Percentiles rank a stretch among this genome's conserved stretches.
These are phyloP conservation scores for Penicillium brasilianum DNA, from an alignment of 2,329 filamentous ascomycete species.

Conservation along the genomic window DNA sequence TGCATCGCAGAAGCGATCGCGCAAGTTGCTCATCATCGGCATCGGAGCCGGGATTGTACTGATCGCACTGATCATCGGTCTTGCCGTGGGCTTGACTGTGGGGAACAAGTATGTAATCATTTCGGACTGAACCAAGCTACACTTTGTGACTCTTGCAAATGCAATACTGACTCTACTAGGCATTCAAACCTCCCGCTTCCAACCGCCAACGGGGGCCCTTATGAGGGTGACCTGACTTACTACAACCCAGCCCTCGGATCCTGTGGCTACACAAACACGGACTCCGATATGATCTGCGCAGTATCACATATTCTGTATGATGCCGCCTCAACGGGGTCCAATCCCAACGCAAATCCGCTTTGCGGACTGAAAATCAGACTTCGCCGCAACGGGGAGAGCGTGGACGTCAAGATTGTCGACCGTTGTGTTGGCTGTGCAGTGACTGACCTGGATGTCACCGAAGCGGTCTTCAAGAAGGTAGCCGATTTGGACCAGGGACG, in stretches of 20 bases:
- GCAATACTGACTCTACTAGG: constrained; percentile 6
- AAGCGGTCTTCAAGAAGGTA: constrained; percentile 54
- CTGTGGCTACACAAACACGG: constrained; percentile 65
- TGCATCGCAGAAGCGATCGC: constrained; percentile 22
- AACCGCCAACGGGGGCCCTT: constrained; percentile 52
- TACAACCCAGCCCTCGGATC: constrained; percentile 70
- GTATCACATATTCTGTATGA: constrained; percentile 73
- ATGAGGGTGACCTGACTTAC: constrained; percentile 71
- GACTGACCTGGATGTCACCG: constrained; percentile 57
- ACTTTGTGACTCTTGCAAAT: too few species aligned
- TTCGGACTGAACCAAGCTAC: not conserved
- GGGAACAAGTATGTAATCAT: constrained; percentile 24
- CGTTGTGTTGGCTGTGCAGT: constrained; percentile 61
- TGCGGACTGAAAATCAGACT: constrained; percentile 72
- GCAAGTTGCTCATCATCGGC: constrained; percentile 25
- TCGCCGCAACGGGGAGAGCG: constrained; percentile 57
- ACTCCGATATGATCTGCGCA: constrained; percentile 66
- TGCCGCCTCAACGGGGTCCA: constrained; percentile 55
- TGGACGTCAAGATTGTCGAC: constrained; percentile 71
- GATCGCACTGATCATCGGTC: constrained; percentile 32
- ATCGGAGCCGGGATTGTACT: constrained; percentile 18
- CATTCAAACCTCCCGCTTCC: constrained; percentile 34
- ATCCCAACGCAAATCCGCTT: constrained; percentile 69
- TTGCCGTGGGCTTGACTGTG: constrained; percentile 33
- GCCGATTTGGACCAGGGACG: constrained; percentile 54